phyloP scores from a whole-genome alignment of 768 basidiomycete genomes.

The Mycena metata region DNA sequence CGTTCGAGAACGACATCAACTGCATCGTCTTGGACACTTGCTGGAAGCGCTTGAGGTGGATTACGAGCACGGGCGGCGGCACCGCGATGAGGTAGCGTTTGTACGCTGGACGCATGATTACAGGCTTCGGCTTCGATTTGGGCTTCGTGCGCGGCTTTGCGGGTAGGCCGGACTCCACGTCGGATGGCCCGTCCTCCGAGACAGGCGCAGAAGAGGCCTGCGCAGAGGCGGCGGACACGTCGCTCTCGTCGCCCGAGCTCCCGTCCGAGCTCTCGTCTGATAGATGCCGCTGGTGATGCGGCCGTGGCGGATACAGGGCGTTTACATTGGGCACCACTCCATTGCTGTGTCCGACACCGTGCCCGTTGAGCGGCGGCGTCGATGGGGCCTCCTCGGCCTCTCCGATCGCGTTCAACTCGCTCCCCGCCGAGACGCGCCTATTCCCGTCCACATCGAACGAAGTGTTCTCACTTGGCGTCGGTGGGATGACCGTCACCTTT shows the following conservation, averaged over 20 bases:
- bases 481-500: conserved; percentile 32
- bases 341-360: neutral
- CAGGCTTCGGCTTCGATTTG: conserved; percentile 61
- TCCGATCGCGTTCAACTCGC: conserved; percentile 21
- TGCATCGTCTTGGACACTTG: conserved; percentile 74
- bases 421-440: neutral
- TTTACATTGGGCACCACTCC: neutral
- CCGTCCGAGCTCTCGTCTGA: conserved; percentile 48
- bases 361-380: conserved; percentile 13
- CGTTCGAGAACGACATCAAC: conserved; percentile 70
- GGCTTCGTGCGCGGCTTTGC: conserved; percentile 37
- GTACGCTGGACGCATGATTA: conserved; percentile 86
- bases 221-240: conserved; percentile 39
- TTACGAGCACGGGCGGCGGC: conserved; percentile 89
- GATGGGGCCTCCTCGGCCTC: conserved; percentile 22
- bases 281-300: conserved; percentile 27
- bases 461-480: conserved; percentile 24
- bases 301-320: conserved; percentile 38
- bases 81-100: conserved; percentile 94
- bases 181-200: conserved; percentile 23
- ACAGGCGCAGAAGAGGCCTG: conserved; percentile 16
- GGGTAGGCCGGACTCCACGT: conserved; percentile 8
- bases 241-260: conserved; percentile 61
- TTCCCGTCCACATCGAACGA: conserved; percentile 11
- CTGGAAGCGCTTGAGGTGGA: conserved; percentile 96